These are phyloP conservation scores for Petunia hybrid DNA, from an alignment of 305 asterid species.

Conservation along the genomic window DNA sequence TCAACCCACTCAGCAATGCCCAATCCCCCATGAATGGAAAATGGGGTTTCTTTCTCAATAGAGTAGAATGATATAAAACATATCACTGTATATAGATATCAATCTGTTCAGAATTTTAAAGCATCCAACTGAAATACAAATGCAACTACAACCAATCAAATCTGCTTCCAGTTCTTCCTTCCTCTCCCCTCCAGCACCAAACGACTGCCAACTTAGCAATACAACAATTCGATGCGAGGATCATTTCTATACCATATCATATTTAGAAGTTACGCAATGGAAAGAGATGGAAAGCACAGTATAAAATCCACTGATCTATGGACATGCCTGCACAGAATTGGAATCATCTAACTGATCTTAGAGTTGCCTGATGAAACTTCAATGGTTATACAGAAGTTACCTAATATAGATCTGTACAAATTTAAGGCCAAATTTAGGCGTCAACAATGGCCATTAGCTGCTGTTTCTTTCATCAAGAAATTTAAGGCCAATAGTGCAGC, in stretches of 20 bases:
- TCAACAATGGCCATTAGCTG: conserved; percentile 58
- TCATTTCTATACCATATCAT: not conserved
- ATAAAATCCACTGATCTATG: not conserved
- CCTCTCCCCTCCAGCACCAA: not conserved
- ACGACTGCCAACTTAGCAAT: conserved; percentile 16
- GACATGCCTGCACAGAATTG: not conserved
- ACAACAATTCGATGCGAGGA: not conserved
- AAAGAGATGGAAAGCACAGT: not conserved
- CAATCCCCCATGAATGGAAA: not conserved
- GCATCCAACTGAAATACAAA: not conserved
- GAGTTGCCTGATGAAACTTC: too few relatives aligned
- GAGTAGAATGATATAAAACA: not conserved
- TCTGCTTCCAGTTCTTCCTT: conserved; percentile 10
- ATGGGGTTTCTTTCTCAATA: not conserved
- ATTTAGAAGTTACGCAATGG: not conserved
- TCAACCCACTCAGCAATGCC: not conserved
- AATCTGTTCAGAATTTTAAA: not conserved
- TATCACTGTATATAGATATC: not conserved
- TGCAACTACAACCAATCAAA: not conserved
- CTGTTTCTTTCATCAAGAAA: conserved; percentile 58
- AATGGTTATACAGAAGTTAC: conserved; percentile 7
- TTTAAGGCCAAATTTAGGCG: not conserved
- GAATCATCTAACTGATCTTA: not conserved
- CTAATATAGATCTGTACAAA: not conserved
- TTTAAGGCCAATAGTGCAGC: conserved; percentile 83